Conservation (phyloP, 2,329 filamentous ascomycete species). For the Metarhizium album region DNA sequence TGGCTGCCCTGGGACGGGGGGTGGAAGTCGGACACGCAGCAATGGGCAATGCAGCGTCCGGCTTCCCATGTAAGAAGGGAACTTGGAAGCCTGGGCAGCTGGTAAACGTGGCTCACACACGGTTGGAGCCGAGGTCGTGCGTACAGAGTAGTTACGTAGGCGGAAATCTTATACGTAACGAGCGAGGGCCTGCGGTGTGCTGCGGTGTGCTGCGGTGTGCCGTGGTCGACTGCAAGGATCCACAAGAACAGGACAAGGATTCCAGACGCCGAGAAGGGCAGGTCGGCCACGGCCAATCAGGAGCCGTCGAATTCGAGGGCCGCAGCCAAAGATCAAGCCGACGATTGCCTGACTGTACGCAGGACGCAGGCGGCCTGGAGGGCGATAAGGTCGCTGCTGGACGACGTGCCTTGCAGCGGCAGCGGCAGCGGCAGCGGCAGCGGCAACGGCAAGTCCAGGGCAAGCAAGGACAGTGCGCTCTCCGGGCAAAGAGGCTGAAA, state of each 20-base stretch:
- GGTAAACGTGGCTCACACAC: neutral
- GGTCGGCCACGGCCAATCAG: neutral
- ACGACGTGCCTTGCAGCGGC: constrained; percentile 1
- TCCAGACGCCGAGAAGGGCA: neutral
- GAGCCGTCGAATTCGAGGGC: neutral
- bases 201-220: too few relatives aligned
- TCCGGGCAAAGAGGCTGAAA: neutral
- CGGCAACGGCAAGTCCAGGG: neutral
- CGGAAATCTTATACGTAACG: constrained; percentile 2
- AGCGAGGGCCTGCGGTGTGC: neutral
- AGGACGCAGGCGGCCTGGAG: neutral
- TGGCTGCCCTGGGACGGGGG: neutral
- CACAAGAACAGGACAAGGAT: neutral
- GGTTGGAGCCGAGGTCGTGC: neutral
- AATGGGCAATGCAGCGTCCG: neutral
- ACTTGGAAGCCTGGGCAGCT: neutral
- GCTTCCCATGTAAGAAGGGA: neutral
- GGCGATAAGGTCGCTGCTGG: neutral
- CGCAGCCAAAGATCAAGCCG: neutral
- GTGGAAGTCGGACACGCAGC: neutral
- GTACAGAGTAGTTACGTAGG: too few relatives aligned
- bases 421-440: neutral
- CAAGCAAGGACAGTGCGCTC: too few relatives aligned
- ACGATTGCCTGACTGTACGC: too few relatives aligned
- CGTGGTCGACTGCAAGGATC: neutral